These are phyloP conservation scores for Tolypocladium album DNA, from an alignment of 2,329 filamentous ascomycete species.

Conservation along the genomic window DNA sequence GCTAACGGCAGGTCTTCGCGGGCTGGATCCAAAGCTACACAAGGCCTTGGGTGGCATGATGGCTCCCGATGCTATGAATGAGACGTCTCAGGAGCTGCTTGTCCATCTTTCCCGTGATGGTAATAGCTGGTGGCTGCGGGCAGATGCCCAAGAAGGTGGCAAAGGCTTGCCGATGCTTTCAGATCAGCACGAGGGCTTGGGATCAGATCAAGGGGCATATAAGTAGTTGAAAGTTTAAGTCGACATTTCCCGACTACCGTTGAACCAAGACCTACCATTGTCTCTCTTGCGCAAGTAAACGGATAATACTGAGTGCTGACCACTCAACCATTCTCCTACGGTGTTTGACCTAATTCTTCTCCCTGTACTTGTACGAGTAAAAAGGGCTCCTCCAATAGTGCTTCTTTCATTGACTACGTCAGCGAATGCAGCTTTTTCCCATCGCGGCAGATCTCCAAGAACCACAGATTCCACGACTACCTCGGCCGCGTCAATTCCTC, in stretches of 20 bases:
- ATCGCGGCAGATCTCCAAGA: too few species aligned
- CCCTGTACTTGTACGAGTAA: too few species aligned
- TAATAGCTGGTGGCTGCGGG: neutral
- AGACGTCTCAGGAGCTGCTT: neutral
- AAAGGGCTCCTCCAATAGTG: too few species aligned
- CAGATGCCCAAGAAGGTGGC: neutral
- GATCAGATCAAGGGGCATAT: neutral
- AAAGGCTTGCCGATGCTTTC: neutral
- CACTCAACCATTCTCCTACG: too few species aligned
- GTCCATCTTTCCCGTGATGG: neutral
- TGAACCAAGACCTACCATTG: too few species aligned
- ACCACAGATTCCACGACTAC: too few species aligned
- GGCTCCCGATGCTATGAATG: neutral
- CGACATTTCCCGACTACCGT: too few species aligned
- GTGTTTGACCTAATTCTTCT: too few species aligned
- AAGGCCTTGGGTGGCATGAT: neutral
- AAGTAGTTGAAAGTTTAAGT: neutral
- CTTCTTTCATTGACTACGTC: too few species aligned
- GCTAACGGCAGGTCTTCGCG: neutral
- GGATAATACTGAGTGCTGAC: too few species aligned
- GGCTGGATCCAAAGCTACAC: neutral
- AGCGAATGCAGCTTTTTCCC: too few species aligned
- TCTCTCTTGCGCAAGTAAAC: too few species aligned
- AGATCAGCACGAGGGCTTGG: neutral
- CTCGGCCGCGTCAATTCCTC: constrained; percentile 1